Evolutionary conservation across 129 eudicot genomes (phyloP), one percentile per base, ranked within the genome.

Genomic region (Chrysanthemum lavandulifolium): DNA sequence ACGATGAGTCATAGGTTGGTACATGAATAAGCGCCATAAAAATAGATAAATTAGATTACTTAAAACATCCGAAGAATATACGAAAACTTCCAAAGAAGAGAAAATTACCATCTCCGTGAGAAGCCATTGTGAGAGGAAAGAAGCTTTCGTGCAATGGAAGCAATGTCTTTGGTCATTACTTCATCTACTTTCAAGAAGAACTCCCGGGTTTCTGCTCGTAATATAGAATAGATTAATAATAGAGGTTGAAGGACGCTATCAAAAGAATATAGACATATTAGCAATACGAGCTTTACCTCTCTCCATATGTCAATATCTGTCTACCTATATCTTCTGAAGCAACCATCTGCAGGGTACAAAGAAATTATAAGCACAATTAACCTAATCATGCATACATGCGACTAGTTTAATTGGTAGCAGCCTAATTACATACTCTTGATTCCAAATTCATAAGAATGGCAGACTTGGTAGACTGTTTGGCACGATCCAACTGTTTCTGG

Each of bases 281-380:
- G 51, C 23, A 2, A 73, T 51, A 9, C 23, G 18, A 69, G 0
- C 33, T 23, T 13, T 82, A 94, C 99, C 99, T 86, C 78, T 90
- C 96, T 76, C 99, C 99, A 67, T 94, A 90, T 19, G 99, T 94
- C 88, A 90, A 81, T 77, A 94, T 76, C 79, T 94, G 99, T 86
- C 89, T 86, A 53, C 97, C 99, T 1, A 94, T 90, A 80, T 94
- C 99, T 86, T 94, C 99, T 61, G 99, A 84, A 79, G 87, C 91
- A 79, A 90, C 89, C 96, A 89, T 78, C 98, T 92, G 83, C 77
- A 73, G 73, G 62, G 31, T 23, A 43, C 29, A 69, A 0, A 57
- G 2, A 61, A 62, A 66, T 58, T 14, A 74, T 33, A 61, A 59
- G 16, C 55, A 48, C 49, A 47, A 61, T 23, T 40, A 36, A 61